phyloP scores from a whole-genome alignment of 129 eudicot species.

The carrot (Daucus carota) region DNA sequence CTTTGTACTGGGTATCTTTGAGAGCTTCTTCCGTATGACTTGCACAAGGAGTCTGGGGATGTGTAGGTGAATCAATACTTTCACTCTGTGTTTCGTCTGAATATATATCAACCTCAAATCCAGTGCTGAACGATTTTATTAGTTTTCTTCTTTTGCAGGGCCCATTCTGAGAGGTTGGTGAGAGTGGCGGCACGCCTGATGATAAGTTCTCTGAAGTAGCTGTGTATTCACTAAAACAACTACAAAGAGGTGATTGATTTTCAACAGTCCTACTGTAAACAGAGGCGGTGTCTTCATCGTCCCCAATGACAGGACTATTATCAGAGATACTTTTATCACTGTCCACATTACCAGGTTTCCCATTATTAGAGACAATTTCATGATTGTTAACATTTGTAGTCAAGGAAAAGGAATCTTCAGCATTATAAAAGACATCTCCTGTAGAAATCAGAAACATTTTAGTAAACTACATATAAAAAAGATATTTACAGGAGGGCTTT shows the following conservation, averaged over 20 bases:
- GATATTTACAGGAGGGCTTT: background rate
- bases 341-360: slow-evolving; percentile 15
- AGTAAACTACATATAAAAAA: background rate
- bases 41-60: slow-evolving; percentile 21
- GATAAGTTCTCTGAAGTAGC: slow-evolving; percentile 14
- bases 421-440: slow-evolving; percentile 76
- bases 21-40: slow-evolving; percentile 44
- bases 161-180: slow-evolving; percentile 58
- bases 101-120: slow-evolving; percentile 26
- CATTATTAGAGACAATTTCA: slow-evolving; percentile 14
- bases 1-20: slow-evolving; percentile 52
- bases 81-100: slow-evolving; percentile 28
- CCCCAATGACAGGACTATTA: background rate
- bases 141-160: slow-evolving; percentile 81
- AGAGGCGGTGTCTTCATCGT: slow-evolving; percentile 18
- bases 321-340: slow-evolving; percentile 15
- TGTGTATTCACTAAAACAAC: slow-evolving; percentile 29
- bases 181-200: slow-evolving; percentile 12
- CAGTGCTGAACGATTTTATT: slow-evolving; percentile 27
- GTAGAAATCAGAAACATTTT: slow-evolving; percentile 11
- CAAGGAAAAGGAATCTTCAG: slow-evolving; percentile 38
- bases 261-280: slow-evolving; percentile 16
- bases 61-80: slow-evolving; percentile 28
- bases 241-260: slow-evolving; percentile 27
- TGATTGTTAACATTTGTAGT: slow-evolving; percentile 12